Base-by-base conservation (phyloP, 371 early-diverging fungal genomes). In the Cokeromyces recurvatus region DNA sequence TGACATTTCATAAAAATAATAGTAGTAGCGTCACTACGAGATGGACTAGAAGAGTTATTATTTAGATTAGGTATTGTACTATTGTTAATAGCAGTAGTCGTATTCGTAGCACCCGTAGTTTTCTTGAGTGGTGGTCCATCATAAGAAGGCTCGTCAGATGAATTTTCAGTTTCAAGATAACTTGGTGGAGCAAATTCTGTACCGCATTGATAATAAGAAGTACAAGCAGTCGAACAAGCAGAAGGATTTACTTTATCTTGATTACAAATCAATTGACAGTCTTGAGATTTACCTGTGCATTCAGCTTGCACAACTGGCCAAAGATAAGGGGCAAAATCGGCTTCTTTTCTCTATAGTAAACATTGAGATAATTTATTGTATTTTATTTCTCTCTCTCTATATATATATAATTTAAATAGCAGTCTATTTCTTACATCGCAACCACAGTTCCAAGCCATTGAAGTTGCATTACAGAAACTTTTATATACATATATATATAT, bases 361-460 rank as follows among this genome's bases (percentile, higher is more conserved):
- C n/a, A n/a, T n/a, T n/a, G n/a, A n/a, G n/a, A n/a, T n/a, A n/a
- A n/a, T n/a, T 32, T 42, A 36, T 51, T 59, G 40, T 42, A 34
- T n/a, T n/a, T n/a, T n/a, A n/a, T n/a, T n/a, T n/a, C n/a, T n/a
- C n/a, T n/a, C n/a, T n/a, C n/a, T n/a, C n/a, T n/a, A n/a, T n/a
- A n/a, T n/a, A n/a, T n/a, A 29, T 39, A 19, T 15, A 0, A 19
- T 38, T 38, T n/a, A 48, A 51, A n/a, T n/a, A n/a, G n/a, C n/a
- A n/a, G n/a, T 59, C n/a, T n/a, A n/a, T n/a, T n/a, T n/a, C n/a
- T n/a, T 58, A 66, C 66, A 42, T 47, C 31, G 27, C 71, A 71
- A 8, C 43, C 59, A 46, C 71, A 71, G 3, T 55, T 58, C 71
- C 71, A 71, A 27, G 64, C 71, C 67, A 71, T 64, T 2, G 64